These are phyloP conservation scores for Pythium guiyangense DNA, from an alignment of 352 stramenopile species.

Conservation along the genomic window DNA sequence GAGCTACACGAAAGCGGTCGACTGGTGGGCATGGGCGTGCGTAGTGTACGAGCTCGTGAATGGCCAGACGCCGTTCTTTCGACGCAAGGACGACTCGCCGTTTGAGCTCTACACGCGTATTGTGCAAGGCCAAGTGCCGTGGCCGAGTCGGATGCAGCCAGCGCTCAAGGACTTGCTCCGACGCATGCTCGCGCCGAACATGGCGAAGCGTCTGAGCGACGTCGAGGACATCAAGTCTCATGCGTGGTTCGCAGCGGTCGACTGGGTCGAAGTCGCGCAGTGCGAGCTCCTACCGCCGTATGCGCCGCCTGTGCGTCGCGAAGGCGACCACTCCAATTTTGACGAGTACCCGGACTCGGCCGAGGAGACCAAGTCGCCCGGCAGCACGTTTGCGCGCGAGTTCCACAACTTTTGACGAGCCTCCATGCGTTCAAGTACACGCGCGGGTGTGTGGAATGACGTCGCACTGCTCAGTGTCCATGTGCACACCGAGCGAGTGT, in stretches of 20 bases:
- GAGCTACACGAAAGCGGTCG: conserved; percentile 70
- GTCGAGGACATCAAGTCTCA: conserved; percentile 46
- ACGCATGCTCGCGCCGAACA: conserved; percentile 58
- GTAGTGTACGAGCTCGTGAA: conserved; percentile 80
- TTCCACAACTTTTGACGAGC: conserved; percentile 36
- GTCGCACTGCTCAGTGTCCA: too few relatives aligned
- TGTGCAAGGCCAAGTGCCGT: conserved; percentile 50
- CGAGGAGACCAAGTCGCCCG: conserved; percentile 33
- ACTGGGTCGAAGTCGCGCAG: conserved; percentile 51
- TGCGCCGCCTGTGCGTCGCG: conserved; percentile 24
- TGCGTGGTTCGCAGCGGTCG: conserved; percentile 57
- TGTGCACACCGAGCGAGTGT: too few relatives aligned
- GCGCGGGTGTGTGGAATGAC: too few relatives aligned
- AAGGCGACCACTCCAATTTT: conserved; percentile 60
- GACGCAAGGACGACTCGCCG: conserved; percentile 75
- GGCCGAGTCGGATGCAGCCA: conserved; percentile 35
- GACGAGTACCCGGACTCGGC: conserved; percentile 57
- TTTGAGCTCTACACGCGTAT: conserved; percentile 87
- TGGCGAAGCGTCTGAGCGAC: conserved; percentile 43
- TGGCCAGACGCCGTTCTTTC: conserved; percentile 70
- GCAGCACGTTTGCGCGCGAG: conserved; percentile 26
- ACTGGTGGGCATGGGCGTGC: conserved; percentile 84
- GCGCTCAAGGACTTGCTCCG: conserved; percentile 58
- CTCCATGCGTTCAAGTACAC: too few relatives aligned
- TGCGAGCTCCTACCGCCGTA: conserved; percentile 45